Base-by-base conservation (phyloP, 352 stramenopile species). In the Globisporangium barbulae region DNA sequence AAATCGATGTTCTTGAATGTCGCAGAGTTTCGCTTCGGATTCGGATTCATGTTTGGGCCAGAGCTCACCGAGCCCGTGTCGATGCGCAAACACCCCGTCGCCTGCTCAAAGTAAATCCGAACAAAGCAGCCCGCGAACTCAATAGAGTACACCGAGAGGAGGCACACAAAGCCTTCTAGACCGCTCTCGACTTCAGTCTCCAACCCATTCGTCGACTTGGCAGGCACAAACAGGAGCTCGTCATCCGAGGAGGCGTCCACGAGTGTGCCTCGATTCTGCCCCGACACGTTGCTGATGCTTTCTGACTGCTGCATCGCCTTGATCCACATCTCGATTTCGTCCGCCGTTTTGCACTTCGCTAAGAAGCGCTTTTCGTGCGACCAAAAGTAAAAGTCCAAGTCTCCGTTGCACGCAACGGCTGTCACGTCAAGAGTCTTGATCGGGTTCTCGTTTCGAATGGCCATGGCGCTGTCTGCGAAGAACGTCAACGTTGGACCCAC, bases 91-190 rank as follows among this genome's bases (percentile, higher is more conserved):
- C 74, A 81, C 0, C 79, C 82, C n/a, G 71, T 88, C 2, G 63
- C 67, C 37, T 83, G 74, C 35, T 94, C 85, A 65, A 94, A 94
- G 64, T 88, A 94, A 3, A 87, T 75, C 8, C 83, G 81, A 6
- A 82, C 72, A 63, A 82, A 91, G 49, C 83, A 91, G 1, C 74
- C 81, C 0, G 80, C 72, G 1, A 71, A 73, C 25, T 94, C 83
- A 13, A 86, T 13, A n/a, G 76, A 85, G 60, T 94, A 93, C 7
- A 90, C 72, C 2, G 83, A 91, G 2, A 94, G 50, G 17, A 94
- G 76, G 39, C 83, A 92, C 1, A 78, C 78, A 39, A 69, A 88
- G 0, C 81, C 81, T 49, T 89, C 81, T 2, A 85, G 50, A 35
- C 55, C 53, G 33, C 57, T n/a, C 10, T 69, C 53, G 2, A n/a